A percentile compares a stretch with the other conserved stretches of the same genome.
Evolutionary conservation across 768 basidiomycete species (phyloP).

Genomic region (Termitomyces sp.): DNA sequence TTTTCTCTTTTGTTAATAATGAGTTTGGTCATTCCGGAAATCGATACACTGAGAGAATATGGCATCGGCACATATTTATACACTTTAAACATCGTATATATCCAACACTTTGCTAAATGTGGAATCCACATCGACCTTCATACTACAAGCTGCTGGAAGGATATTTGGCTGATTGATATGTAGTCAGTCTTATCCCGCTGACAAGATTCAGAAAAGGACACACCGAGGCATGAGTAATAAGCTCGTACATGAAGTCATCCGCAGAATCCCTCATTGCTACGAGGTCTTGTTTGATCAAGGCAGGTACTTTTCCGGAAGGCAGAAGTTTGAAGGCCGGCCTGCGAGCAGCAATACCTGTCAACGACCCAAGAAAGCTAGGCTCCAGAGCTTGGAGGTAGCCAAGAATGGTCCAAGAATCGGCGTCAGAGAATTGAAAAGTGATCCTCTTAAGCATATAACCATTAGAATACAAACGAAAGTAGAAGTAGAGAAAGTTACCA

Average conservation of each 20-base stretch:
- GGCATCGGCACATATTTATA: no score
- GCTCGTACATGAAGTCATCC: no score
- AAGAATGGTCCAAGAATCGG: slow-evolving; percentile 21
- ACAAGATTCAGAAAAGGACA: not conserved
- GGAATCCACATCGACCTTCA: not conserved
- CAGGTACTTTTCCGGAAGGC: slow-evolving; percentile 23
- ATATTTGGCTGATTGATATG: slow-evolving; percentile 12
- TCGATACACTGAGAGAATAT: no score
- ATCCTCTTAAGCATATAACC: slow-evolving; percentile 5
- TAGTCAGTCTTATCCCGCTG: not conserved
- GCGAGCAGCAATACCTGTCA: slow-evolving; percentile 18
- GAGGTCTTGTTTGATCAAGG: slow-evolving; percentile 25
- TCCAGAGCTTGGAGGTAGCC: slow-evolving; percentile 16
- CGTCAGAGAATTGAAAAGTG: slow-evolving; percentile 16
- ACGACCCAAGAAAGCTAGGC: slow-evolving; percentile 21
- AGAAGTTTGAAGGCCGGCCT: slow-evolving; percentile 21
- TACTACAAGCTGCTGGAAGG: slow-evolving; percentile 3
- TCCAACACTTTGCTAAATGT: no score
- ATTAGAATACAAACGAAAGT: not conserved
- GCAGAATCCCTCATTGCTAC: no score
- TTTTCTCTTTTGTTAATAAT: no score
- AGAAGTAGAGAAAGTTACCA: not conserved
- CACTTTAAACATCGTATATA: no score
- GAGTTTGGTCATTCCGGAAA: no score
- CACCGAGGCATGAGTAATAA: no score